These are phyloP conservation scores for Roridomyces roridus DNA, from an alignment of 768 basidiomycete species.

Conservation along the genomic window DNA sequence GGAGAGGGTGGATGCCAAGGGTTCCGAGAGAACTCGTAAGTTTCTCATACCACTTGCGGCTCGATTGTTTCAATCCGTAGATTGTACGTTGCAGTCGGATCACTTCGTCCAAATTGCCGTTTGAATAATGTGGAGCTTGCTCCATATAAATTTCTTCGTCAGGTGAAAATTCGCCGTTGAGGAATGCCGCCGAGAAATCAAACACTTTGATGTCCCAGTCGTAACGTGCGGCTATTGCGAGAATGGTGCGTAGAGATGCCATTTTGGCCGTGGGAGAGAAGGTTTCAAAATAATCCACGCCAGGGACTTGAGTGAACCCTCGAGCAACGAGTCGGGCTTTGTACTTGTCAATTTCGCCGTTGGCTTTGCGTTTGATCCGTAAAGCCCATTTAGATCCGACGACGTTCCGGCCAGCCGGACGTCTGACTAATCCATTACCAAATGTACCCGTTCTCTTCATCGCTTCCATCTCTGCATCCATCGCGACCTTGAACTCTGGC, in stretches of 20 bases:
- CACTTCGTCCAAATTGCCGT: conserved; percentile 3
- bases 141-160: conserved; percentile 29
- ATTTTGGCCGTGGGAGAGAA: conserved; percentile 7
- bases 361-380: conserved; percentile 38
- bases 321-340: conserved; percentile 29
- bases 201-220: conserved; percentile 27
- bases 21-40: conserved; percentile 25
- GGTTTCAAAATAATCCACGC: conserved; percentile 34
- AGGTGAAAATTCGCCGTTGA: conserved; percentile 14
- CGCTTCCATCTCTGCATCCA: too few species aligned
- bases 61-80: conserved; percentile 44
- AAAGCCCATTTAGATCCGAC: conserved; percentile 35
- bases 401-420: conserved; percentile 25
- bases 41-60: conserved; percentile 35
- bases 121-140: conserved; percentile 22
- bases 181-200: conserved; percentile 21
- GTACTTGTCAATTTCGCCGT: conserved; percentile 36
- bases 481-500: background rate
- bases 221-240: conserved; percentile 5
- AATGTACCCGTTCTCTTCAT: too few species aligned
- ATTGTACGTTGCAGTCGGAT: conserved; percentile 26
- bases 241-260: background rate
- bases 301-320: conserved; percentile 12
- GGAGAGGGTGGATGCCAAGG: conserved; percentile 5
- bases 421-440: conserved; percentile 23